Conservation (phyloP, 148 eudicot genomes). For the Fallopia convolvulus region DNA sequence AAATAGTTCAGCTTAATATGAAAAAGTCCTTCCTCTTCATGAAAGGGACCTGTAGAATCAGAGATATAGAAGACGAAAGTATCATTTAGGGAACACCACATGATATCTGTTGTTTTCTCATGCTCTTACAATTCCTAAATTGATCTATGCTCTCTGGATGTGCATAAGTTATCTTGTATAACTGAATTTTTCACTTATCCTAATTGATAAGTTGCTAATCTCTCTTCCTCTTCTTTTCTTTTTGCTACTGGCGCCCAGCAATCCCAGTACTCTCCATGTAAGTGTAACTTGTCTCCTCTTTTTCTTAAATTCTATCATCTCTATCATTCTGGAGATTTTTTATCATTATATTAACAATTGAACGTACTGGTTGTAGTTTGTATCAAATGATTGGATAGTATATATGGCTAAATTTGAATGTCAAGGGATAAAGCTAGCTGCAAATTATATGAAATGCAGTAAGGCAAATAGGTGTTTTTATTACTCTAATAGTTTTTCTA, state of each 20-base stretch:
- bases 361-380: background rate
- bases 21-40: background rate
- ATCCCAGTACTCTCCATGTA: slow-evolving; percentile 4
- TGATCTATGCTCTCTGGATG: background rate
- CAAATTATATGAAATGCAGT: background rate
- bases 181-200: background rate
- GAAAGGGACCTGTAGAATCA: background rate
- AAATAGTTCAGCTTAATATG: background rate
- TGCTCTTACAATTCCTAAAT: background rate
- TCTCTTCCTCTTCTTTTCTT: background rate
- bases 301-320: background rate
- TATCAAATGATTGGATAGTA: background rate
- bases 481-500: background rate
- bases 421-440: background rate
- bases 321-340: background rate
- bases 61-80: background rate
- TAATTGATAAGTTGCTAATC: background rate
- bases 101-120: background rate
- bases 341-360: background rate
- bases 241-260: background rate
- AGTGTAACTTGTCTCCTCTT: background rate
- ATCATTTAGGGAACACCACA: background rate
- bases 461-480: background rate
- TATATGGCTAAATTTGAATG: background rate
- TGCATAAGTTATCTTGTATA: background rate